Base-by-base conservation (phyloP, 306 rosid genomes). In the Quercus parvula region DNA sequence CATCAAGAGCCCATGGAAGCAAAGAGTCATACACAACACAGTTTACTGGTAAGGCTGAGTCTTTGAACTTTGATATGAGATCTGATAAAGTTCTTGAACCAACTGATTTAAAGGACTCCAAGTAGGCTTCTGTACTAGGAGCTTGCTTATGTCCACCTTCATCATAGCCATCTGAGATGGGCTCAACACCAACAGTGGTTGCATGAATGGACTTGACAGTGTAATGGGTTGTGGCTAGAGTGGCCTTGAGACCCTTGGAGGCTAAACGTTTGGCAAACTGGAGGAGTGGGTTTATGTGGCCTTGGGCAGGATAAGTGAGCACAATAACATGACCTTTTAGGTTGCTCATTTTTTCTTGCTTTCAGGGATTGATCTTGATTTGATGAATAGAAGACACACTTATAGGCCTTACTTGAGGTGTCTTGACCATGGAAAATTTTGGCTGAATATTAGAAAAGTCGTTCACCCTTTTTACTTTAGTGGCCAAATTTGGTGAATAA, bases 1-100 rank as follows among this genome's bases (percentile, higher is more conserved):
- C 84, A 19, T 88, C 89, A 46, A 81, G 75, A 2, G 85, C 86
- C 91, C 87, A 85, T 6, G 91, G 82, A 57, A 88, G 66, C 56
- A 78, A 17, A 18, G 86, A 83, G 57, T 85, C 87, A 11, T 88
- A 88, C 1, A 85, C 81, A 8, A 88, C 25, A 75, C 89, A 83
- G 35, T 75, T 61, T 12, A 85, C 83, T 2, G 84, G 84, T 8
- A n/a, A 81, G 20, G 49, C 44, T 14, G 81, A 77, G 46, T 63
- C 76, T 49, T 49, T 78, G 76, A 63, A 75, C 52, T 75, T 78
- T 20, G 38, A 2, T 63, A 86, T 64, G 14, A 86, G 85, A 22
- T 83, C 83, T 5, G 74, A 3, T 19, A 83, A 5, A 52, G 85
- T 73, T 73, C 27, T 81, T 27, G 87, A 86, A 14, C 89, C 87